phyloP scores from a whole-genome alignment of 2,329 filamentous ascomycete species.

The Daldinia sp. region DNA sequence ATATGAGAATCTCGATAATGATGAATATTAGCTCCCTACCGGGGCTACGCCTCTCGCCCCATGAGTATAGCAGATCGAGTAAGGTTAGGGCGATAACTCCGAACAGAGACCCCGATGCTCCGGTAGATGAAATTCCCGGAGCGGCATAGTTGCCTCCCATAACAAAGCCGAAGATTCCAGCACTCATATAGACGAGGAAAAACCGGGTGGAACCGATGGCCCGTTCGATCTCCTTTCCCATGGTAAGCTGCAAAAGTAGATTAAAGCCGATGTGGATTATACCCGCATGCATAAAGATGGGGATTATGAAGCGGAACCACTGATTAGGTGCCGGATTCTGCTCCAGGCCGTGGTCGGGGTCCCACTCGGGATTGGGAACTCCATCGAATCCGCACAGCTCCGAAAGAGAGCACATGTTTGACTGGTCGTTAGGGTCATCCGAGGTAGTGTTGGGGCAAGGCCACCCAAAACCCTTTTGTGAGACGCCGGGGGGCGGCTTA shows the following conservation, averaged over 20 bases:
- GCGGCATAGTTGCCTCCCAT: conserved; percentile 94
- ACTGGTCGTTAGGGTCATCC: conserved; percentile 59
- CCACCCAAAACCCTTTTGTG: conserved; percentile 66
- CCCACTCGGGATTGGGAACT: conserved; percentile 75
- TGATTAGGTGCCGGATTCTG: conserved; percentile 80
- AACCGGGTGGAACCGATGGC: conserved; percentile 91
- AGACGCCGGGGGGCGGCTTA: conserved; percentile 24
- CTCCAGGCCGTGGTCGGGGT: conserved; percentile 57
- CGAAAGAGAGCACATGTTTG: conserved; percentile 76
- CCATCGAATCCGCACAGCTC: conserved; percentile 87
- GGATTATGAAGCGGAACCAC: conserved; percentile 96
- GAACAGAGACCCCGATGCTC: conserved; percentile 90
- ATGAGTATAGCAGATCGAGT: conserved; percentile 92
- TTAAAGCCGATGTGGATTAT: conserved; percentile 97
- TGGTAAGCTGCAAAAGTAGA: conserved; percentile 87
- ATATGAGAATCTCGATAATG: conserved; percentile 84
- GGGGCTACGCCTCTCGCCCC: conserved; percentile 81
- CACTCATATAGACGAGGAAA: conserved; percentile 87
- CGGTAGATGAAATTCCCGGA: conserved; percentile 83
- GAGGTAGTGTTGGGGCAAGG: conserved; percentile 85
- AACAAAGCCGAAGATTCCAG: conserved; percentile 96
- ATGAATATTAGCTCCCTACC: conserved; percentile 90
- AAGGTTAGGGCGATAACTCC: conserved; percentile 90
- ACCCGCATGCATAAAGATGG: conserved; percentile 95
- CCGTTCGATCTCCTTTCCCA: conserved; percentile 92